Base-by-base conservation (phyloP, 2,329 filamentous ascomycete genomes). In the Sclerotinia glacialis region DNA sequence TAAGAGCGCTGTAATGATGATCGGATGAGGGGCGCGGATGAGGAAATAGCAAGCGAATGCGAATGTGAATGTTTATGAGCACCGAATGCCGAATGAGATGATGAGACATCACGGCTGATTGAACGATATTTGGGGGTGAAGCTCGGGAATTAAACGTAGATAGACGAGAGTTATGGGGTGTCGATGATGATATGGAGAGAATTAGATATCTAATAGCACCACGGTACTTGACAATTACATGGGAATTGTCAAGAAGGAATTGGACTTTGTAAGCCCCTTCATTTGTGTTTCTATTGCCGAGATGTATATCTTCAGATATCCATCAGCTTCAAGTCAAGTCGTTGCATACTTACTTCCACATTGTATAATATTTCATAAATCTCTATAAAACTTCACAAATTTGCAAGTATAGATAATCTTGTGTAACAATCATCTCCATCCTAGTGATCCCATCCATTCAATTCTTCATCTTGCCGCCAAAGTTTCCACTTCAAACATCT, bases 31-130 rank as follows among this genome's bases (percentile, higher is more conserved):
- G 5, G 16, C 3, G 14, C 14, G 18, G 31, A 34, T 53, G 18
- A n/a, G 52, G 52, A 31, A 34, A 31, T 34, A 54, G 21, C 26
- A 54, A 54, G 52, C 50, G 52, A 37, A 40, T 40, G 12, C 3
- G 37, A 8, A 54, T 37, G 28, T 12, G 34, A 37, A 37, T 37
- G 11, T 34, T 31, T 14, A 11, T 37, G 52, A 54, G 52, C 14
- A 54, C 52, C 52, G 52, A 54, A 54, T 34, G 52, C 52, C 28
- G 52, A 53, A 53, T 34, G 28, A 31, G 50, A 34, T 14, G 50
- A 14, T 40, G 37, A 40, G 37, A 40, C 11, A 40, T 40, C 11
- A 40, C 12, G 37, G 3, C 9, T 40, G 12, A 14, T 40, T 40
- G 37, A 40, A 16, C 37, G 37, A 16, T 9, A 5, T 40, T 40